Base-by-base conservation (phyloP, 2,329 filamentous ascomycete species). In the Colletotrichum lentis region DNA sequence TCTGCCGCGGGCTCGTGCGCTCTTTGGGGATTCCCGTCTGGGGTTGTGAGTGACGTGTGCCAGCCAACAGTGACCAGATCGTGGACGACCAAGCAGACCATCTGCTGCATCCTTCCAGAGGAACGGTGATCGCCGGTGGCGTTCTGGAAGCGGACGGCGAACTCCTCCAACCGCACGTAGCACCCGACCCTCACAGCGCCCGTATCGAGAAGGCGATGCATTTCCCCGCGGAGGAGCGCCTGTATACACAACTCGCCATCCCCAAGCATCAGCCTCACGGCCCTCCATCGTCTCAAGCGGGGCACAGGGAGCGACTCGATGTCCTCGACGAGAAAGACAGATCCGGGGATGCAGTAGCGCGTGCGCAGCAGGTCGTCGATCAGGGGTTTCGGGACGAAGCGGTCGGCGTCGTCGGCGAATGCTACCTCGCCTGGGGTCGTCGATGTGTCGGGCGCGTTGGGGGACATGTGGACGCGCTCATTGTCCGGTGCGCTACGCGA, bases 191-290 rank as follows among this genome's bases (percentile, higher is more conserved):
- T 76, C 43, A 87, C 71, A n/a, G 81, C 78, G 2, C 79, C 80
- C 1, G 73, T 73, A 47, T 85, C 80, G 10, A 86, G 77, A n/a
- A 84, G 80, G 4, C 79, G 77, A 58, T 87, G 84, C 75, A 84
- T 78, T 54, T 80, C 79, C 1, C 79, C 75, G 7, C 76, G 74
- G 49, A 87, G 73, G 8, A 88, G 74, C 0, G 84, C 84, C 73
- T 88, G 85, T n/a, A 88, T 79, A 70, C 83, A 86, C 3, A 86
- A 73, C 71, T 83, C 78, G 1, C 85, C 84, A 70, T 88, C 85
- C 44, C 85, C 82, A 0, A 88, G 79, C 0, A 87, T 62, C 12
- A 88, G 70, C 2, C 84, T 79, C 0, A 86, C 72, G 2, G 78
- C 77, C 39, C 83, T 81, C 79, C 82, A 82, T 73, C 77, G 73